Base-by-base conservation (phyloP, 805 yeast species). In the Debaryomyces prosopidis region DNA sequence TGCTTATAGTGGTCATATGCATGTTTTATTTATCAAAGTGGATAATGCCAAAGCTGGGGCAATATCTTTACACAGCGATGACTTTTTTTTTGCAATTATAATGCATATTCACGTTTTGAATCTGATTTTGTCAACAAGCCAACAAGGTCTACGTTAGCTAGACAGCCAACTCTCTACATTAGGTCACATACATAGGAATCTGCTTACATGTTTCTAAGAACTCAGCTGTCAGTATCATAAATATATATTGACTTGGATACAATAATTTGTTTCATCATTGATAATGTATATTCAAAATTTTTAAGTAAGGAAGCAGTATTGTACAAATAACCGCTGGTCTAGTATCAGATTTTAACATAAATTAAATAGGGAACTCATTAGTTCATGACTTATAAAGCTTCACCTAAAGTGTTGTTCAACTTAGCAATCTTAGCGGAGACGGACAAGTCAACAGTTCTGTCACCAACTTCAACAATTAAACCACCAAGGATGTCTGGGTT, bases 401-500 rank as follows among this genome's bases (percentile, higher is more conserved):
- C 97, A 59, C 80, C 76, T 68, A 94, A 82, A 58, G 86, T 82
- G 71, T 87, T 82, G 87, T 94, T 94, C 73, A 91, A 84, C 76
- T 82, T 89, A 68, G 87, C 77, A 66, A 94, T 82, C 80, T 86
- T 90, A 65, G 87, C 71, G 49, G 91, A 78, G 57, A 94, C 82
- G 48, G 96, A 85, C 69, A 92, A 80, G 75, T 94, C 99, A 60
- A 90, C 96, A 52, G 98, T 91, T 73, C 86, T 89, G 77, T 92
- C 99, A 64, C 92, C 97, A 60, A 94, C 89, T 74, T 91, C 96
- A 49, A 94, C 96, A 58, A 94, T 76, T 68, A 94, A 81, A 62
- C 99, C 99, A 65, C 99, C 99, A 68, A 88, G 79, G 66, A 94
- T 88, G 54, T 87, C 94, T 53, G 96, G 89, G 76, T 89, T 84